phyloP scores from a whole-genome alignment of 1,284 basidiomycete species.

The Austropuccinia psidii region DNA sequence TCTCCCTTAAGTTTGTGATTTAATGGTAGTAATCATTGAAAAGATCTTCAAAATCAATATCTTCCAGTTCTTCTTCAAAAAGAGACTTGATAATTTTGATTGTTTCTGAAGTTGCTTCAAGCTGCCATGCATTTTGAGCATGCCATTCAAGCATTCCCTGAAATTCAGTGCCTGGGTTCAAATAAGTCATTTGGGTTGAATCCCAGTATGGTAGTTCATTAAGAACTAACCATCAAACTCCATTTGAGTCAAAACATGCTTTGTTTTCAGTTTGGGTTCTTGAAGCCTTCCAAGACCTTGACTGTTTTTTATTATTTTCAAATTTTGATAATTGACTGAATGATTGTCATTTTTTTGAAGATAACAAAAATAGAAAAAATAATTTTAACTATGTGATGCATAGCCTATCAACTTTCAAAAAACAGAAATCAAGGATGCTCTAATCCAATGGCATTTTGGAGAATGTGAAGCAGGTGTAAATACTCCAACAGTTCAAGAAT shows the following conservation, averaged over 20 bases:
- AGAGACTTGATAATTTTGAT: background rate
- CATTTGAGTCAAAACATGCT: background rate
- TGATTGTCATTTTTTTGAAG: no score
- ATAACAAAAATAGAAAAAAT: slow-evolving; percentile 26
- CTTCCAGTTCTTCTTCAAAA: background rate
- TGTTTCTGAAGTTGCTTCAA: background rate
- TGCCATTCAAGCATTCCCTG: slow-evolving; percentile 21
- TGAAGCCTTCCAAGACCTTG: slow-evolving; percentile 10
- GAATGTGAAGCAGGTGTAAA: background rate
- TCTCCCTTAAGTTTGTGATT: background rate
- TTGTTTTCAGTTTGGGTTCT: slow-evolving; percentile 9
- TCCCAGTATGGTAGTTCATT: slow-evolving; percentile 26
- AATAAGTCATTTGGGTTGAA: slow-evolving; percentile 19
- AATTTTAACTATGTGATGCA: slow-evolving; percentile 17
- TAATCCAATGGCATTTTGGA: background rate
- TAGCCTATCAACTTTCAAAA: slow-evolving; percentile 29
- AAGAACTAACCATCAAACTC: slow-evolving; percentile 20
- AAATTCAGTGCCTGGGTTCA: slow-evolving; percentile 28
- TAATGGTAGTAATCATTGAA: slow-evolving; percentile 22
- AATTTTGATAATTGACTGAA: no score
- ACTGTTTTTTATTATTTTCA: slow-evolving; percentile 10
- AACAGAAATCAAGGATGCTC: slow-evolving; percentile 18
- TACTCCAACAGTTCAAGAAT: slow-evolving; percentile 17
- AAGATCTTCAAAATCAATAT: background rate
- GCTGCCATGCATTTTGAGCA: slow-evolving; percentile 9